These are phyloP conservation scores for Saturnispora sanitii DNA, from an alignment of 805 yeast species.

Conservation along the genomic window DNA sequence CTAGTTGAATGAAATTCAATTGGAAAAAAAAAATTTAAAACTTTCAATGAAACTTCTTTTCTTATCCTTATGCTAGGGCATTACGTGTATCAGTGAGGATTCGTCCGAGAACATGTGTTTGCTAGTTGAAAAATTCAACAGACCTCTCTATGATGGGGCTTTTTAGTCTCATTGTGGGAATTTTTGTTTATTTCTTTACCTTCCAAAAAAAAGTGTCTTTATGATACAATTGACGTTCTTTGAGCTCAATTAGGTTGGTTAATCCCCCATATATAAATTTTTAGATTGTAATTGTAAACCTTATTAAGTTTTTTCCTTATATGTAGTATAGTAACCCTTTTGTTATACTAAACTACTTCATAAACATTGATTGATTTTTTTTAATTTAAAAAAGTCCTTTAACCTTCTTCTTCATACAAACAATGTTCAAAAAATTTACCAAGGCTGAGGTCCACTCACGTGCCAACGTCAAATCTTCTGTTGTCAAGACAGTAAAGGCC, in stretches of 20 bases:
- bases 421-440: slow-evolving; percentile 42
- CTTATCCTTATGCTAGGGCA: slow-evolving; percentile 99
- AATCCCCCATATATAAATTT: too few relatives aligned
- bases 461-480: slow-evolving; percentile 86
- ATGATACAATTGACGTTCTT: slow-evolving; percentile 1
- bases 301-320: too few relatives aligned
- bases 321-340: too few relatives aligned
- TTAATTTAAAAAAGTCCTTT: not conserved
- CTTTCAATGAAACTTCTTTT: slow-evolving; percentile 4
- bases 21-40: not conserved
- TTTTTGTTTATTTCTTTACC: slow-evolving; percentile 47
- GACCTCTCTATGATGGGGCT: slow-evolving; percentile 50
- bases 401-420: not conserved
- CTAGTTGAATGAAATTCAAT: too few relatives aligned
- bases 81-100: slow-evolving; percentile 99
- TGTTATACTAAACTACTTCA: too few relatives aligned
- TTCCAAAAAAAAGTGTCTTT: not conserved
- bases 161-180: slow-evolving; percentile 49
- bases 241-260: slow-evolving; percentile 4
- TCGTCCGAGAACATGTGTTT: slow-evolving; percentile 99
- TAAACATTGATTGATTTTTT: too few relatives aligned
- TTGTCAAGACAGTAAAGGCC: slow-evolving; percentile 78
- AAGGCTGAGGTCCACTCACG: slow-evolving; percentile 84
- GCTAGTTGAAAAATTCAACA: slow-evolving; percentile 99
- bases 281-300: too few relatives aligned